These are phyloP conservation scores for Penicillium crustosum DNA, from an alignment of 2,329 filamentous ascomycete species.

Conservation along the genomic window DNA sequence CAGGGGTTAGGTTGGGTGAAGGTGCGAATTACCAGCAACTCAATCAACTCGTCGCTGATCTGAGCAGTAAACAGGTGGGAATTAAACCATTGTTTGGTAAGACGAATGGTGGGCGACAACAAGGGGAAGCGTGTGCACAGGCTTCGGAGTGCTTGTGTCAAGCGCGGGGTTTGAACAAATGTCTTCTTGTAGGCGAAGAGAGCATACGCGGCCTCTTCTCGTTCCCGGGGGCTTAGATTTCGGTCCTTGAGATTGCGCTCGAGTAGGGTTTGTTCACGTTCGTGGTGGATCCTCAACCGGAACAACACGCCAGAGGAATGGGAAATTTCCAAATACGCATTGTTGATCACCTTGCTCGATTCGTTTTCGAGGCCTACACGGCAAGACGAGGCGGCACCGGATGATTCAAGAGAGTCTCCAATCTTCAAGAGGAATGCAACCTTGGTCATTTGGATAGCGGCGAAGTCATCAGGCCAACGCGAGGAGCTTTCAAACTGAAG, in stretches of 20 bases:
- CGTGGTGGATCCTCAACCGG: constrained; percentile 82
- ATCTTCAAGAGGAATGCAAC: constrained; percentile 79
- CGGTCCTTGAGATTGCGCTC: constrained; percentile 77
- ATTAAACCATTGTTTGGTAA: constrained; percentile 87
- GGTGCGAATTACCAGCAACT: constrained; percentile 73
- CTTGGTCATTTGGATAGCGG: constrained; percentile 90
- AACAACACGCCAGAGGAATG: constrained; percentile 73
- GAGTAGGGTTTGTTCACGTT: constrained; percentile 78
- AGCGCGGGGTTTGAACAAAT: constrained; percentile 71
- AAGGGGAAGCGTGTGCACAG: constrained; percentile 77
- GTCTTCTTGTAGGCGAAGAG: constrained; percentile 69
- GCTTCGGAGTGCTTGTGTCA: constrained; percentile 77
- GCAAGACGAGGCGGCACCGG: constrained; percentile 59
- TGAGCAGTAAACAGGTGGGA: constrained; percentile 76
- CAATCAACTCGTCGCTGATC: constrained; percentile 76
- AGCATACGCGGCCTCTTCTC: constrained; percentile 68
- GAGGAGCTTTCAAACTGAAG: constrained; percentile 91
- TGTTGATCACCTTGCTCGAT: constrained; percentile 67
- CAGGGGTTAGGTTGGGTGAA: constrained; percentile 84
- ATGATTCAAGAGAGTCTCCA: constrained; percentile 66
- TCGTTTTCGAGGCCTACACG: constrained; percentile 80
- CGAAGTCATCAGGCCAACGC: constrained; percentile 89
- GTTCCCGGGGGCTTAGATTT: constrained; percentile 61
- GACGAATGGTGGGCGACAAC: constrained; percentile 76
- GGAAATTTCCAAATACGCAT: constrained; percentile 77